These are phyloP conservation scores for Cucumis melo DNA, from an alignment of 306 rosid genomes.

Conservation along the genomic window DNA sequence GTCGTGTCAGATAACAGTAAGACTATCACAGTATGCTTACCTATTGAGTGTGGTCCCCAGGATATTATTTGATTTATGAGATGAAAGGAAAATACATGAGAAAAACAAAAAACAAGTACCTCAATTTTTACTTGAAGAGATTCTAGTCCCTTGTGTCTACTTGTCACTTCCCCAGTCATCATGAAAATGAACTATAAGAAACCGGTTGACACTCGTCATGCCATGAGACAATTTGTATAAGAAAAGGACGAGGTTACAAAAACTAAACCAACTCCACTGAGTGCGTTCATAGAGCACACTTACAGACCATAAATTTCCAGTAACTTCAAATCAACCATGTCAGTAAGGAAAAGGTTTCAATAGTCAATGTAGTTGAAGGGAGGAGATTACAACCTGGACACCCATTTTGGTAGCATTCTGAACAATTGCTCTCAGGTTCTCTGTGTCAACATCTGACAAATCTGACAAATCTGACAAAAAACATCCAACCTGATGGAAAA, in stretches of 20 bases:
- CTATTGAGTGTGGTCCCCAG: background rate
- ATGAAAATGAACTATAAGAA: slow-evolving; percentile 49
- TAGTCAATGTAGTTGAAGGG: background rate
- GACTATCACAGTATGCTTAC: background rate
- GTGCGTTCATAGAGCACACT: background rate
- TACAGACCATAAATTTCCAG: background rate
- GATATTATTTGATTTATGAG: background rate
- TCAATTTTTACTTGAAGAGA: slow-evolving; percentile 35
- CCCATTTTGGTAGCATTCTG: slow-evolving; percentile 23
- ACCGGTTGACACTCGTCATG: slow-evolving; percentile 14
- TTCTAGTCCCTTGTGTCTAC: slow-evolving; percentile 21
- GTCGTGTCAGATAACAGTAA: background rate
- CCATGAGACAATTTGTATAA: slow-evolving; percentile 5
- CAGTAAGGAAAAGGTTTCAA: background rate
- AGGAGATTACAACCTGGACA: slow-evolving; percentile 50
- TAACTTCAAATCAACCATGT: background rate
- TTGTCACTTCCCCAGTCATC: slow-evolving; percentile 26
- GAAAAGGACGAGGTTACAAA: slow-evolving; percentile 4
- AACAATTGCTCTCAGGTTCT: slow-evolving; percentile 30
- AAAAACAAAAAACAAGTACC: slow-evolving; percentile 26
- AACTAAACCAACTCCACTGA: background rate
- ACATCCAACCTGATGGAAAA: slow-evolving; percentile 60
- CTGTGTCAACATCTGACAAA: slow-evolving; percentile 32
- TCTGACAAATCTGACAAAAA: slow-evolving; percentile 39
- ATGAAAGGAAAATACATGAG: background rate